Percentiles rank a stretch among this genome's conserved stretches.
These are phyloP conservation scores for Didymosphaeria variabile DNA, from an alignment of 2,329 filamentous ascomycete species.

Conservation along the genomic window DNA sequence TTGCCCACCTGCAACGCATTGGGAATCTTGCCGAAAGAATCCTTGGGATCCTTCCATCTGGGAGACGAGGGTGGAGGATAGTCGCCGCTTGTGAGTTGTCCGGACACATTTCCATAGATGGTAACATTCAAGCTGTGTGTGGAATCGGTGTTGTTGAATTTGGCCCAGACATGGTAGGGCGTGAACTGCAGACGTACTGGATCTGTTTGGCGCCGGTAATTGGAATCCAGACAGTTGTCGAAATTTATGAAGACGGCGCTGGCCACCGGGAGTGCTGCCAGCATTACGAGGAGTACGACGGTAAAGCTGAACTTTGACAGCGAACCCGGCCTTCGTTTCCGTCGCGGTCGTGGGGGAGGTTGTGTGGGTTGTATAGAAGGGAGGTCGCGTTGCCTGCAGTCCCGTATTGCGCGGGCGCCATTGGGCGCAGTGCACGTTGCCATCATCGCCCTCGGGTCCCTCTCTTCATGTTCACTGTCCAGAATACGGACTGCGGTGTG, in stretches of 20 bases:
- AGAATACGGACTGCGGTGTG: constrained; percentile 16
- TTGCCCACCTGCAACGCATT: constrained; percentile 45
- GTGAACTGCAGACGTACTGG: constrained; percentile 79
- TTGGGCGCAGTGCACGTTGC: constrained; percentile 34
- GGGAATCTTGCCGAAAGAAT: constrained; percentile 79
- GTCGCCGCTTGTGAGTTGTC: constrained; percentile 65
- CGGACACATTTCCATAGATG: constrained; percentile 91
- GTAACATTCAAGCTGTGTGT: constrained; percentile 76
- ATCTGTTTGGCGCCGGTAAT: constrained; percentile 65
- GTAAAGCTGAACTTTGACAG: constrained; percentile 23
- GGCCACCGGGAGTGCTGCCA: constrained; percentile 36
- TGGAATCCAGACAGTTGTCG: constrained; percentile 78
- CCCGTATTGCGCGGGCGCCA: constrained; percentile 25
- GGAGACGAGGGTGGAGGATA: constrained; percentile 69
- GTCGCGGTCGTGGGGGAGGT: constrained; percentile 42
- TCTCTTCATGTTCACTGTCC: constrained; percentile 40
- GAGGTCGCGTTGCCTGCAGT: constrained; percentile 28
- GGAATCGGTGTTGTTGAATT: constrained; percentile 70
- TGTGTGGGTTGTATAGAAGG: constrained; percentile 40
- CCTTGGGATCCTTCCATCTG: constrained; percentile 67
- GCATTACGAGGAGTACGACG: constrained; percentile 34
- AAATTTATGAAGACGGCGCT: constrained; percentile 73
- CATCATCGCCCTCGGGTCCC: constrained; percentile 33
- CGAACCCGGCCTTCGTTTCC: constrained; percentile 26
- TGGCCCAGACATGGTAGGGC: constrained; percentile 77